phyloP scores from a whole-genome alignment of 116 monocot species.

The Trichopus zeylanicus region DNA sequence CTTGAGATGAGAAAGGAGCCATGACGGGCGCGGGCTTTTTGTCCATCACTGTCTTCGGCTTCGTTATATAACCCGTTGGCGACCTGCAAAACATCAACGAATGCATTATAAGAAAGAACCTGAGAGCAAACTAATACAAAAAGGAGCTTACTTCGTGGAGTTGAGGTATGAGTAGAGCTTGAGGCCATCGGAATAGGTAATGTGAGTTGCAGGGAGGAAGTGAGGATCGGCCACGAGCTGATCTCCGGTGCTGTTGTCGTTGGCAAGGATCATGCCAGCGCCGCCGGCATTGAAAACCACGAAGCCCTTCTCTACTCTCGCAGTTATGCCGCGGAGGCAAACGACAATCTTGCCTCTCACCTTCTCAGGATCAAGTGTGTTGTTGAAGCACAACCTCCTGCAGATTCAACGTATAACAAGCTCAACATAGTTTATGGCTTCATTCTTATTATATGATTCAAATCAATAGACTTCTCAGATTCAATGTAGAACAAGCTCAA shows the following conservation, averaged over 20 bases:
- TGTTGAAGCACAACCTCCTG: conserved; percentile 19
- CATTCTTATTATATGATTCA: no score
- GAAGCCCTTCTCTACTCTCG: conserved; percentile 30
- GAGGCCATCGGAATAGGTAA: conserved; percentile 25
- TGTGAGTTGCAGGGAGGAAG: conserved; percentile 40
- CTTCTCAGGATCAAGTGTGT: conserved; percentile 37
- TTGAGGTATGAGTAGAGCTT: conserved; percentile 24
- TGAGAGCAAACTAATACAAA: neutral
- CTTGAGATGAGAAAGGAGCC: conserved; percentile 62
- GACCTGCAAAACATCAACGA: conserved; percentile 20
- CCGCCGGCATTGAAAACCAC: conserved; percentile 37
- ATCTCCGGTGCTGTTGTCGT: conserved; percentile 13
- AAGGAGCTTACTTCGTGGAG: conserved; percentile 39
- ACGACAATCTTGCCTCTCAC: conserved; percentile 59
- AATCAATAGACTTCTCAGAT: no score
- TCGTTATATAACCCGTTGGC: conserved; percentile 32
- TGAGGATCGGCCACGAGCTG: conserved; percentile 24
- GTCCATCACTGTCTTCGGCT: conserved; percentile 29
- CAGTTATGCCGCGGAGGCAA: conserved; percentile 26
- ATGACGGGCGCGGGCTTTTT: conserved; percentile 53
- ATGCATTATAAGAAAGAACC: neutral
- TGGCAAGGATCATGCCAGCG: conserved; percentile 43
- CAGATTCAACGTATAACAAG: conserved; percentile 1
- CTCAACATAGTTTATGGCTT: no score
- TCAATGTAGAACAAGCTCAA: no score